Base-by-base conservation (phyloP, 495 filamentous ascomycete genomes). In the Umbilicaria muhlenbergii region DNA sequence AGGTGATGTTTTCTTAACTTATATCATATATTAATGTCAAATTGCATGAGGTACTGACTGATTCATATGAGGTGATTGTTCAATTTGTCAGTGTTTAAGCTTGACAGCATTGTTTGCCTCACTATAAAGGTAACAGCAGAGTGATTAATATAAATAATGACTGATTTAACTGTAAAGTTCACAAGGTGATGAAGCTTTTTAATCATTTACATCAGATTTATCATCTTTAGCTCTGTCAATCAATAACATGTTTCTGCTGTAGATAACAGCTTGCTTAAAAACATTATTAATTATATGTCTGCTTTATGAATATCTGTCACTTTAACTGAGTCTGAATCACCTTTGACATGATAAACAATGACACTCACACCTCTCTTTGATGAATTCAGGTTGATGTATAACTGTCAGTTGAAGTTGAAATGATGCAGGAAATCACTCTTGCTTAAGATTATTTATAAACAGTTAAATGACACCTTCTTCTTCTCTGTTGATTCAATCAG, bases 231-330 rank as follows among this genome's bases (percentile, higher is more conserved):
- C 38, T 48, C 34, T 5, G 34, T 45, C 31, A 31, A 13, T 5
- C 31, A 48, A 24, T 48, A 48, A 12, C 44, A 38, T 28, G 32
- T 14, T 38, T 48, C 36, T 15, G 34, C 34, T 2, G 10, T 18
- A 33, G 38, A 36, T 3, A 48, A 24, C 13, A 36, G 18, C 15
- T 44, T 48, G 33, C 39, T 48, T 28, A 48, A 24, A 38, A 45
- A 48, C 18, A 48, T 16, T 38, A 48, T 48, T 3, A 28, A 11
- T 37, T 44, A 5, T 3, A 48, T 38, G 31, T 38, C 32, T 35
- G n/a, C 2, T 5, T 46, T 34, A 2, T 2, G 28, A 4, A 46
- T 34, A 15, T 13, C 11, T 14, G 14, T 32, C 24, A 15, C 19
- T 5, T 21, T 21, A 2, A 21, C 2, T 2, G 19, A 5, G 19